A percentile compares a stretch with the other conserved stretches of the same genome.
Evolutionary conservation across 148 eudicot species (phyloP).

Genomic region (Euryodendron excelsum): DNA sequence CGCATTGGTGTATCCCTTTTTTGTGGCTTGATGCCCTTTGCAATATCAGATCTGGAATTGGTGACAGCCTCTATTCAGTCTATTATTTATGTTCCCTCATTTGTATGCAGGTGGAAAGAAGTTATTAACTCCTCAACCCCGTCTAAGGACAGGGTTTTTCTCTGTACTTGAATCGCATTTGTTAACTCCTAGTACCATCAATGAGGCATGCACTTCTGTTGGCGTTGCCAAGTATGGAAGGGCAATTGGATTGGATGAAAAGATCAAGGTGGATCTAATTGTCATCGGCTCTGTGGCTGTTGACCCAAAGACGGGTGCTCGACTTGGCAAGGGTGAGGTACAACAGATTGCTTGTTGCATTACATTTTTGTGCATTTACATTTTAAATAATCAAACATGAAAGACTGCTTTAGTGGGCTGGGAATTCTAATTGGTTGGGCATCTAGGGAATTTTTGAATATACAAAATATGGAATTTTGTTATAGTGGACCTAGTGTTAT

Average conservation of each 20-base stretch:
- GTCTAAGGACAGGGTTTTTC: constrained; percentile 90
- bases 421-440: neutral
- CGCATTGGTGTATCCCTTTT: neutral
- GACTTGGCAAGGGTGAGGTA: constrained; percentile 99
- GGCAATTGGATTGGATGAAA: constrained; percentile 86
- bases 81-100: no score
- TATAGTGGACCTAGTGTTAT: no score
- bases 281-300: constrained; percentile 94
- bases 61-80: no score
- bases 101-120: constrained; percentile 62
- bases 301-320: constrained; percentile 86
- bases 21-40: neutral
- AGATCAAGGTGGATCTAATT: constrained; percentile 83
- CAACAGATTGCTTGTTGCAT: neutral
- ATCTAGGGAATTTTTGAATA: neutral
- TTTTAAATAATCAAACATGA: neutral
- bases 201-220: constrained; percentile 87
- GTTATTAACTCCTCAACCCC: constrained; percentile 91
- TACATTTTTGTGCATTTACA: neutral
- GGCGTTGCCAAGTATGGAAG: constrained; percentile 92
- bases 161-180: constrained; percentile 64
- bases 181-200: constrained; percentile 58
- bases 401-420: neutral
- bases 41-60: neutral
- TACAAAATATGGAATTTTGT: no score